A percentile compares a stretch with the other conserved stretches of the same genome.
Evolutionary conservation across 108 stramenopile species (phyloP).

Genomic region (Skeletonema marinoi): DNA sequence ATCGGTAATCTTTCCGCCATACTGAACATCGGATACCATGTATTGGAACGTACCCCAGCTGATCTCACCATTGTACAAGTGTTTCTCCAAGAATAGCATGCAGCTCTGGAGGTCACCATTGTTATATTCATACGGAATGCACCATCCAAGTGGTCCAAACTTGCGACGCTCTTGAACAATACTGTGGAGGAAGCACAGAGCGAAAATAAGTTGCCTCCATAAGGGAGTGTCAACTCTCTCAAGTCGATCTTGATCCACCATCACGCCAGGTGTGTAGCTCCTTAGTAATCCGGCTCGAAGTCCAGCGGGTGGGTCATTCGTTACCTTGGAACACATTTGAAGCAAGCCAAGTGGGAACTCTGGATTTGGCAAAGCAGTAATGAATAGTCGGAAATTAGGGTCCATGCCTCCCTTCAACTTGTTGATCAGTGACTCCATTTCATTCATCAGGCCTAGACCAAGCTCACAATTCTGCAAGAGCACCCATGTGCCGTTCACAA

Average conservation of each 20-base stretch:
- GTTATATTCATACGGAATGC: conserved; percentile 93
- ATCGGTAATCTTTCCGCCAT: conserved; percentile 96
- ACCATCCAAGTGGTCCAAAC: conserved; percentile 93
- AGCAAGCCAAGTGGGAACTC: conserved; percentile 91
- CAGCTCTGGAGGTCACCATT: conserved; percentile 90
- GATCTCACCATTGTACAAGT: conserved; percentile 89
- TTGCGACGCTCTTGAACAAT: conserved; percentile 93
- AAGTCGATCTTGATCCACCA: conserved; percentile 91
- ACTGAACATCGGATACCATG: conserved; percentile 93
- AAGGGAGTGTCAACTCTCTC: conserved; percentile 89
- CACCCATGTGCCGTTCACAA: conserved; percentile 92
- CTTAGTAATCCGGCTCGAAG: conserved; percentile 87
- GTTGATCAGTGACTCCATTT: conserved; percentile 83
- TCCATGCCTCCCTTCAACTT: conserved; percentile 76
- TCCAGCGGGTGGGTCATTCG: conserved; percentile 91
- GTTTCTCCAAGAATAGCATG: conserved; percentile 91
- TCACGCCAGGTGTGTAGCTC: conserved; percentile 83
- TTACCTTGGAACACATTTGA: conserved; percentile 94
- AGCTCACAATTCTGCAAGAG: conserved; percentile 93
- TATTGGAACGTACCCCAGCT: conserved; percentile 91
- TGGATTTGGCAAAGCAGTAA: conserved; percentile 86
- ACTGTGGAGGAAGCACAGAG: conserved; percentile 89
- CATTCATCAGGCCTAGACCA: conserved; percentile 84
- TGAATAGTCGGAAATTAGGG: conserved; percentile 88
- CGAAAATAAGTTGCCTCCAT: conserved; percentile 73